Conservation (phyloP, 2,329 filamentous ascomycete species). For the Talaromyces sp. region DNA sequence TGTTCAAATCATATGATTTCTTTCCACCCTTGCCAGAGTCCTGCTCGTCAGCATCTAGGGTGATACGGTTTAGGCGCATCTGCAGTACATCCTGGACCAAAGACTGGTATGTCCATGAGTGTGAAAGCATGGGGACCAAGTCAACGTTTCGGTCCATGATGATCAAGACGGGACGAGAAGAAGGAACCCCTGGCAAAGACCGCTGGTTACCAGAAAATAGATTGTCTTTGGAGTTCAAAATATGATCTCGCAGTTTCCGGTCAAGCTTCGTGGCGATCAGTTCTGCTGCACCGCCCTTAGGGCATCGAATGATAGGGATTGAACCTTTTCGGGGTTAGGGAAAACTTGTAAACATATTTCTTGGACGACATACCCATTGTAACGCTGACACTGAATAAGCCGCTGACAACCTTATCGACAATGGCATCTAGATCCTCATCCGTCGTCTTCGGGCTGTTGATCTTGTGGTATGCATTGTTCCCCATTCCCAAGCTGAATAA, state of each 20-base stretch:
- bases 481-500: conserved; percentile 93
- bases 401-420: conserved; percentile 89
- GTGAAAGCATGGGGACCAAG: conserved; percentile 96
- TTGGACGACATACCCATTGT: conserved; percentile 75
- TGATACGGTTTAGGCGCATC: conserved; percentile 90
- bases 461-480: conserved; percentile 91
- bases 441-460: conserved; percentile 89
- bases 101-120: conserved; percentile 90
- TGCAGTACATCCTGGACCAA: conserved; percentile 77
- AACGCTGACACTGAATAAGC: conserved; percentile 96
- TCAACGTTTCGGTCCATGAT: conserved; percentile 96
- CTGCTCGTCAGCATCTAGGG: conserved; percentile 79
- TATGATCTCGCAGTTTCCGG: conserved; percentile 91
- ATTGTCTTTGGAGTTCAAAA: conserved; percentile 97
- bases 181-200: conserved; percentile 64
- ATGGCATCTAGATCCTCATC: conserved; percentile 87
- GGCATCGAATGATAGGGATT: conserved; percentile 93
- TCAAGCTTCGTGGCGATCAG: conserved; percentile 94
- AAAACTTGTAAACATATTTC: background rate
- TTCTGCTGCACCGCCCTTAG: conserved; percentile 89
- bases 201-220: conserved; percentile 75
- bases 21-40: conserved; percentile 76
- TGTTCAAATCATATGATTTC: conserved; percentile 84
- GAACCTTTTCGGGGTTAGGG: conserved; percentile 62
- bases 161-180: conserved; percentile 83